Conservation (phyloP, 805 yeast species). For the Candida michaelii region DNA sequence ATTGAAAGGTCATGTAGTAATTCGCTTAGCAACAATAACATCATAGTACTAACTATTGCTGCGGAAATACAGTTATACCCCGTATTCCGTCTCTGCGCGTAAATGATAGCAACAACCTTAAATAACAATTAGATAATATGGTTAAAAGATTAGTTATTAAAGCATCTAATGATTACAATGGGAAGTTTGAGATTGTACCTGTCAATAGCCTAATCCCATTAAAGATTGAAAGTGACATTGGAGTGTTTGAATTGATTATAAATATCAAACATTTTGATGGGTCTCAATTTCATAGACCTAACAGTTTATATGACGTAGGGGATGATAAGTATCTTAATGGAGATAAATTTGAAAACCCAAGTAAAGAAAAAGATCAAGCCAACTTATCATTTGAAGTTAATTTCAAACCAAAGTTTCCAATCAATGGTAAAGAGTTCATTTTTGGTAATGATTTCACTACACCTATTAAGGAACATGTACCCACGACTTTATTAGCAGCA, state of each 20-base stretch:
- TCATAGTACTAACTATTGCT: background rate
- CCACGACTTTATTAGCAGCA: conserved; percentile 45
- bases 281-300: conserved; percentile 31
- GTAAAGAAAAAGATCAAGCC: conserved; percentile 19
- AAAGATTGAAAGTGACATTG: conserved; percentile 37
- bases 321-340: conserved; percentile 30
- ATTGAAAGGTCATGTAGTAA: no score
- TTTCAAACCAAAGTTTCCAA: conserved; percentile 41
- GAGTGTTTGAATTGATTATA: conserved; percentile 38
- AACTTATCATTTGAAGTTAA: conserved; percentile 35
- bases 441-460: conserved; percentile 68
- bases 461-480: conserved; percentile 59
- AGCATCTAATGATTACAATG: conserved; percentile 28
- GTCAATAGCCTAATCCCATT: conserved; percentile 43
- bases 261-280: conserved; percentile 51
- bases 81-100: background rate
- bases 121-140: conserved; percentile 9
- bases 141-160: conserved; percentile 33
- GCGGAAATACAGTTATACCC: background rate
- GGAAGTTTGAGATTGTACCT: conserved; percentile 33
- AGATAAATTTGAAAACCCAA: conserved; percentile 5
- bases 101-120: conserved; percentile 1
- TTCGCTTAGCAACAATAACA: no score
- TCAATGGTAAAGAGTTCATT: conserved; percentile 54
- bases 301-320: conserved; percentile 31